Evolutionary conservation across 805 yeast species (phyloP).

Genomic region (Ogataea allantospora): DNA sequence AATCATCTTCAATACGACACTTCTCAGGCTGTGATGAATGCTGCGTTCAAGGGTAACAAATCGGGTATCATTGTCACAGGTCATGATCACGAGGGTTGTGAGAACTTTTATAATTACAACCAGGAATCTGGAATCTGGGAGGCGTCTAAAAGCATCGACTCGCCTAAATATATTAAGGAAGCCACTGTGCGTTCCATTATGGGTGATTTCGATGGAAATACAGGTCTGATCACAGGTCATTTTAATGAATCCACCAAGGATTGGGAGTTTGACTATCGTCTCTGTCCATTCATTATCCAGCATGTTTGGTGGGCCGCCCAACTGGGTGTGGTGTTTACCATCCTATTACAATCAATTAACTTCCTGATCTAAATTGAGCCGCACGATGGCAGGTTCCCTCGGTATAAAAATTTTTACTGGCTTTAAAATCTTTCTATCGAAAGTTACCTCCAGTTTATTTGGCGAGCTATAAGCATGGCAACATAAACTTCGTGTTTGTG

Average conservation of each 20-base stretch:
- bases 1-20: slow-evolving; percentile 75
- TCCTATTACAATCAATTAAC: slow-evolving; percentile 37
- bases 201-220: slow-evolving; percentile 93
- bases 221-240: slow-evolving; percentile 80
- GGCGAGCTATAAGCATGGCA: slow-evolving; percentile 25
- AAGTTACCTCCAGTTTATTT: slow-evolving; percentile 32
- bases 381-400: slow-evolving; percentile 1
- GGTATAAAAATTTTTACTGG: slow-evolving; percentile 5
- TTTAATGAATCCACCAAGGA: slow-evolving; percentile 40
- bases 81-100: slow-evolving; percentile 96
- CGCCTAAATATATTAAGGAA: slow-evolving; percentile 56
- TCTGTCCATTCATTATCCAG: slow-evolving; percentile 83
- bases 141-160: slow-evolving; percentile 44
- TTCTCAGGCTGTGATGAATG: slow-evolving; percentile 63
- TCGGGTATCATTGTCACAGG: slow-evolving; percentile 88
- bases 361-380: slow-evolving; percentile 11
- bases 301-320: slow-evolving; percentile 96
- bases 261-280: slow-evolving; percentile 68
- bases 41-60: slow-evolving; percentile 63
- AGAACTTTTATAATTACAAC: slow-evolving; percentile 56
- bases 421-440: slow-evolving; percentile 24
- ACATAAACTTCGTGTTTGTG: not conserved
- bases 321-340: slow-evolving; percentile 43
- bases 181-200: slow-evolving; percentile 88
- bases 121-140: slow-evolving; percentile 50